Conservation (phyloP, 176 grass and related monocot genomes). For the Carex pumila region DNA sequence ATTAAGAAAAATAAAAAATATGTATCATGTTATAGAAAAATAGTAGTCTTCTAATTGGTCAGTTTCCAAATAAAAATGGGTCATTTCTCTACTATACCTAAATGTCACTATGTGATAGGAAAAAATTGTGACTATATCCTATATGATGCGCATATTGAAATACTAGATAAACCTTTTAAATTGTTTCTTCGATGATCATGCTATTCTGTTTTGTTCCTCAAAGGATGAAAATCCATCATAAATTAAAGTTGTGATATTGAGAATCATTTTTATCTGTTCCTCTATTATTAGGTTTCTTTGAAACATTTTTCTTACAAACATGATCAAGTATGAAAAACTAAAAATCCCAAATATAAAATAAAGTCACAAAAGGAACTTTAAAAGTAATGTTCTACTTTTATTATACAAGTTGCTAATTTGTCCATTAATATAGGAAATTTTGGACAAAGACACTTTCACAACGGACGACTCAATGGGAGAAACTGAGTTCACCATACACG, state of each 20-base stretch:
- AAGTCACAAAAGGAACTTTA: background rate
- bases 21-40: no score
- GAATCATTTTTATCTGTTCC: background rate
- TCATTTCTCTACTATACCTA: no score
- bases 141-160: background rate
- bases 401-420: background rate
- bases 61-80: no score
- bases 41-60: no score
- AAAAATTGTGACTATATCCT: background rate
- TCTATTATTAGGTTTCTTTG: background rate
- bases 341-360: background rate
- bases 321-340: background rate
- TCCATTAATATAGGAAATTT: constrained; percentile 41
- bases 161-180: background rate
- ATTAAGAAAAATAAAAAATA: no score
- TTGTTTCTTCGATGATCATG: background rate
- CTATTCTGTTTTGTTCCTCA: background rate
- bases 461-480: constrained; percentile 65
- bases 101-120: background rate
- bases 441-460: constrained; percentile 81
- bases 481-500: constrained; percentile 57
- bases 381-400: background rate
- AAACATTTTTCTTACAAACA: background rate
- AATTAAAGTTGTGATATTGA: background rate
- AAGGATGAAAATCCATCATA: background rate